A percentile compares a stretch with the other conserved stretches of the same genome.
These are phyloP conservation scores for Mentha longifolia DNA, from an alignment of 257 asterid species.

Conservation along the genomic window DNA sequence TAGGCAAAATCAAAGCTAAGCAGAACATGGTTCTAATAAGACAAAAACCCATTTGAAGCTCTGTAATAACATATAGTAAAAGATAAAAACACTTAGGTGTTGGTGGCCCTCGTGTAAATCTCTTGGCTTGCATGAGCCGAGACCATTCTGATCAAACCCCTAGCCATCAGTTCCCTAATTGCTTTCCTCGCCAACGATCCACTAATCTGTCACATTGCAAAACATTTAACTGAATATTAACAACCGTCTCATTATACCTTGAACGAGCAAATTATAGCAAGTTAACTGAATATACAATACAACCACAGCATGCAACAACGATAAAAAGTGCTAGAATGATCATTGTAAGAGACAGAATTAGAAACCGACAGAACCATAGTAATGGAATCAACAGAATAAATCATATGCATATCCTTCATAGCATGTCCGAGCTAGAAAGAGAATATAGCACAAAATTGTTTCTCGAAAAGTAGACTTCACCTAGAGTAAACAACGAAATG, in stretches of 20 bases:
- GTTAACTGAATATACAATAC: too few species aligned
- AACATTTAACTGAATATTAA: not conserved
- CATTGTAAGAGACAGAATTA: not conserved
- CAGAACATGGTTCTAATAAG: not conserved
- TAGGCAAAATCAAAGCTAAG: conserved; percentile 25
- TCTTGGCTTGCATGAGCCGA: conserved; percentile 91
- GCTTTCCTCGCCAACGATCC: conserved; percentile 95
- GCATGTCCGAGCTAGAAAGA: not conserved
- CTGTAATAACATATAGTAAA: conserved; percentile 11
- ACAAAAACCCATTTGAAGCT: conserved; percentile 23
- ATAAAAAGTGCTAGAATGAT: not conserved
- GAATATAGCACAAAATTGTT: not conserved
- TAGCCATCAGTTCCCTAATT: conserved; percentile 69
- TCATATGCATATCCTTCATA: not conserved
- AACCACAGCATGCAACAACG: too few species aligned
- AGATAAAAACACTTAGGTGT: conserved; percentile 49
- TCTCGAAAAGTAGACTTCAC: not conserved
- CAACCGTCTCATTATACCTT: not conserved
- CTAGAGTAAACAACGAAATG: not conserved
- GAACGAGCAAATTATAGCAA: too few species aligned
- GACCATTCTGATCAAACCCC: conserved; percentile 74
- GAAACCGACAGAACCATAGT: not conserved
- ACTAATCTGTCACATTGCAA: conserved; percentile 51
- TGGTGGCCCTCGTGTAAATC: conserved; percentile 89
- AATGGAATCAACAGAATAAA: not conserved